phyloP scores from a whole-genome alignment of 2,329 filamentous ascomycete genomes.

The Elsinoe ampelina region DNA sequence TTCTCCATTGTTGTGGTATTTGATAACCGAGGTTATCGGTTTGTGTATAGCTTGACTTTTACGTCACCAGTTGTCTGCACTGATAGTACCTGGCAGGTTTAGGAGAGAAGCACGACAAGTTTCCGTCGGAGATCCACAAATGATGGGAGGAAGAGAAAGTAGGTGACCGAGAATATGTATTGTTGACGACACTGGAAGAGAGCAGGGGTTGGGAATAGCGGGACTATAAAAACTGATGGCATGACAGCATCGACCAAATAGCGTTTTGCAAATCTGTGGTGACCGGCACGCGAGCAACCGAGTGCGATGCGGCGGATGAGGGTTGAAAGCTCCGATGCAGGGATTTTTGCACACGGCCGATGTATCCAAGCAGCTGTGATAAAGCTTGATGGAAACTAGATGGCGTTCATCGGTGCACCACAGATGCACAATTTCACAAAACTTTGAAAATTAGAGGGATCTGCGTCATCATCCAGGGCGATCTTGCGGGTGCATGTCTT shows the following conservation, averaged over 20 bases:
- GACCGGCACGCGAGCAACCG: not conserved
- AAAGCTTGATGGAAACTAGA: not conserved
- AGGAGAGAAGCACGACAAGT: not conserved
- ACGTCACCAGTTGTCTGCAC: too few relatives aligned
- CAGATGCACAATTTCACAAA: not conserved
- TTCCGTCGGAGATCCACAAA: not conserved
- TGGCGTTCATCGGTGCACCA: not conserved
- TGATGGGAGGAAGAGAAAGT: not conserved
- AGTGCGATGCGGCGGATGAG: not conserved
- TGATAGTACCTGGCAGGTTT: too few relatives aligned
- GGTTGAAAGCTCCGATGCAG: not conserved
- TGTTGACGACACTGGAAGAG: not conserved
- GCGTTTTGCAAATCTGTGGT: not conserved
- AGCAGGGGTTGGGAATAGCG: not conserved
- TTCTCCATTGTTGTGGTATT: slow-evolving; percentile 18
- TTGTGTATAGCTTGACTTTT: not conserved
- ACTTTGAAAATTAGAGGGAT: not conserved
- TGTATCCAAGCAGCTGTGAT: not conserved
- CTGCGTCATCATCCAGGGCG: not conserved
- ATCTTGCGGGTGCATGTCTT: too few relatives aligned
- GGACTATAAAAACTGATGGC: not conserved
- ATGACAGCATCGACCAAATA: slow-evolving; percentile 7
- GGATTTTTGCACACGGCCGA: not conserved
- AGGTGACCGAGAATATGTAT: not conserved
- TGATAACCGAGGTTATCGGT: slow-evolving; percentile 5